Evolutionary conservation across 1,139 yeast genomes (phyloP).

Genomic region (Martiniozyma asiatica): DNA sequence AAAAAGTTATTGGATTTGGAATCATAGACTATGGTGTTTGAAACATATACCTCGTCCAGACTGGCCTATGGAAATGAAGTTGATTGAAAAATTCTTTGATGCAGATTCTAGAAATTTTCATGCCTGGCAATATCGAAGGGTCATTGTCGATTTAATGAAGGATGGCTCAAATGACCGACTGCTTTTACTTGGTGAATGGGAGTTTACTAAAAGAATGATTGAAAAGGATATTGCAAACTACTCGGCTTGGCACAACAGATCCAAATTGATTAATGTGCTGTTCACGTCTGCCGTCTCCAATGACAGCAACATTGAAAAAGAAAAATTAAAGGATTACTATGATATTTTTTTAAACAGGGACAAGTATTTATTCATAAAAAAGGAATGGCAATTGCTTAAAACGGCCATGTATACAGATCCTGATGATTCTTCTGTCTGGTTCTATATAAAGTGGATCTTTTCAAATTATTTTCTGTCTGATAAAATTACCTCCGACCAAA

Average conservation of each 20-base stretch:
- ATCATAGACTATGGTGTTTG: conserved; percentile 80
- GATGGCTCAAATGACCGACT: conserved; percentile 9
- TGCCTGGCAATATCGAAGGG: conserved; percentile 91
- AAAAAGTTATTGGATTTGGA: conserved; percentile 95
- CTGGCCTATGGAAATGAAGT: conserved; percentile 58
- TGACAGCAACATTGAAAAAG: conserved; percentile 21
- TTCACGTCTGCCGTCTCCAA: conserved; percentile 21
- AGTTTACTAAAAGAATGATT: conserved; percentile 68
- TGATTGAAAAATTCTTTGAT: conserved; percentile 57
- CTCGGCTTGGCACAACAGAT: conserved; percentile 92
- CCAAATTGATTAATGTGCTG: conserved; percentile 51
- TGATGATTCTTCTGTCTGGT: conserved; percentile 90
- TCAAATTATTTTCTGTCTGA: conserved; percentile 35
- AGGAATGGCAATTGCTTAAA: conserved; percentile 58
- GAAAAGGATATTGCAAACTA: conserved; percentile 80
- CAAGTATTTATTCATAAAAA: conserved; percentile 27
- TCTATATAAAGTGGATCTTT: conserved; percentile 74
- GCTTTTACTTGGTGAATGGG: conserved; percentile 41
- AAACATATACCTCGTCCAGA: conserved; percentile 37
- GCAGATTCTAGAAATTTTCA: conserved; percentile 79
- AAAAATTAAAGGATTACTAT: conserved; percentile 1
- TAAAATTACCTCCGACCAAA: conserved; percentile 7
- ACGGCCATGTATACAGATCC: conserved; percentile 90
- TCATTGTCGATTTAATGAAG: conserved; percentile 40
- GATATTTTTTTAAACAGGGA: conserved; percentile 9